These are phyloP conservation scores for Fremontodendron californicum DNA, from an alignment of 345 rosid species.

Conservation along the genomic window DNA sequence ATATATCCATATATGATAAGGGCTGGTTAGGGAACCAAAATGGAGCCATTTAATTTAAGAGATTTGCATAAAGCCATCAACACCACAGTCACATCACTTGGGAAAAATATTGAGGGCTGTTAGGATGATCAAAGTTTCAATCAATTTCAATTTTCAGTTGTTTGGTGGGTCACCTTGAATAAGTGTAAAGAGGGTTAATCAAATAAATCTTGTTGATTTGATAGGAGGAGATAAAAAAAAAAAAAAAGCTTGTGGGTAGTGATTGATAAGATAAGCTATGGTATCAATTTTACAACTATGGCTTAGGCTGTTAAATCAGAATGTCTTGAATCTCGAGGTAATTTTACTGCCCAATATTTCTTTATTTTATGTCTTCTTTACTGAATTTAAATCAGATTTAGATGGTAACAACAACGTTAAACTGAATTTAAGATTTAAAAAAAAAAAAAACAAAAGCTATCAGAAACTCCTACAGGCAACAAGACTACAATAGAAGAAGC, in stretches of 20 bases:
- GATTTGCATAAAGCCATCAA: slow-evolving; percentile 80
- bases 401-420: too few species aligned
- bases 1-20: slow-evolving; percentile 24
- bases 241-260: background rate
- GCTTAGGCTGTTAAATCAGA: background rate
- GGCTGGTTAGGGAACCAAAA: slow-evolving; percentile 70
- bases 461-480: background rate
- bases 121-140: background rate
- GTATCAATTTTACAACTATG: background rate
- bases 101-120: background rate
- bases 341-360: background rate
- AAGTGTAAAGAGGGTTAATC: background rate
- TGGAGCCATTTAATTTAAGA: slow-evolving; percentile 82
- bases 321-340: background rate
- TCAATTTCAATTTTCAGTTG: background rate
- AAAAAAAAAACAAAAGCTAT: too few species aligned
- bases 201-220: slow-evolving; percentile 9
- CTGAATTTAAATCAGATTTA: too few species aligned
- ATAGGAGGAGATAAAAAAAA: background rate
- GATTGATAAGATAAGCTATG: background rate
- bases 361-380: background rate
- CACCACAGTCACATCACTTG: slow-evolving; percentile 29
- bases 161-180: background rate
- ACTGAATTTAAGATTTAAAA: too few species aligned
- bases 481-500: background rate